A percentile compares a stretch with the other conserved stretches of the same genome.
Evolutionary conservation across 805 yeast genomes (phyloP).

Genomic region (Wickerhamomyces queroliae): DNA sequence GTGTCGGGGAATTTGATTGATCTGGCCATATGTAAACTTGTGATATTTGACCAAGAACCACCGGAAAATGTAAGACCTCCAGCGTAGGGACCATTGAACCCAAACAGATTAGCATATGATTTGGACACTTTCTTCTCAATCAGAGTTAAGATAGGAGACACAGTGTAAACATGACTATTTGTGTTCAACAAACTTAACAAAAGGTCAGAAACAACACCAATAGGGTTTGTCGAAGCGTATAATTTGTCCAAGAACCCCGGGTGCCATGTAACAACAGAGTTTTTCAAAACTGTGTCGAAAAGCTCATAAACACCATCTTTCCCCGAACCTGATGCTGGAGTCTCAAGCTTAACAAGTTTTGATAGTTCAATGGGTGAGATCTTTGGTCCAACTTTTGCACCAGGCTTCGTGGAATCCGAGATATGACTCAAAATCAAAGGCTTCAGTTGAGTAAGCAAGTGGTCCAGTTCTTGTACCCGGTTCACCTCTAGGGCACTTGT

Average conservation of each 20-base stretch:
- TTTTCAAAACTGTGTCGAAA: constrained; percentile 51
- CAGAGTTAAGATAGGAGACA: constrained; percentile 72
- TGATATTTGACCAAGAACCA: constrained; percentile 82
- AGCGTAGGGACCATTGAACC: constrained; percentile 45
- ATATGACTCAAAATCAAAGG: constrained; percentile 50
- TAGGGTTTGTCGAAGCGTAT: constrained; percentile 82
- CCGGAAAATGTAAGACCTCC: constrained; percentile 87
- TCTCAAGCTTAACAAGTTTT: constrained; percentile 28
- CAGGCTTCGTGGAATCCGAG: constrained; percentile 37
- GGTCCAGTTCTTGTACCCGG: constrained; percentile 52
- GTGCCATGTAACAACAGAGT: constrained; percentile 82
- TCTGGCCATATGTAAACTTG: constrained; percentile 74
- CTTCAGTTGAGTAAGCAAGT: constrained; percentile 43
- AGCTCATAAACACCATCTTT: constrained; percentile 38
- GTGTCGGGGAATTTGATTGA: constrained; percentile 63
- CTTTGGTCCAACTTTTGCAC: constrained; percentile 44
- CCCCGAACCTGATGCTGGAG: constrained; percentile 33
- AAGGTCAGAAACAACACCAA: constrained; percentile 72
- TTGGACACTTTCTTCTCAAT: constrained; percentile 65
- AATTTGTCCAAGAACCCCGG: constrained; percentile 81
- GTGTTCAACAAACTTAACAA: constrained; percentile 68
- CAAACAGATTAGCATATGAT: constrained; percentile 64
- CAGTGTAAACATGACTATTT: constrained; percentile 81
- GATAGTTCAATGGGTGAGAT: constrained; percentile 45
- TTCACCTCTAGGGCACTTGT: constrained; percentile 34